Evolutionary conservation across 176 grass and related monocot genomes (phyloP).

Genomic region (Avena atlantica): DNA sequence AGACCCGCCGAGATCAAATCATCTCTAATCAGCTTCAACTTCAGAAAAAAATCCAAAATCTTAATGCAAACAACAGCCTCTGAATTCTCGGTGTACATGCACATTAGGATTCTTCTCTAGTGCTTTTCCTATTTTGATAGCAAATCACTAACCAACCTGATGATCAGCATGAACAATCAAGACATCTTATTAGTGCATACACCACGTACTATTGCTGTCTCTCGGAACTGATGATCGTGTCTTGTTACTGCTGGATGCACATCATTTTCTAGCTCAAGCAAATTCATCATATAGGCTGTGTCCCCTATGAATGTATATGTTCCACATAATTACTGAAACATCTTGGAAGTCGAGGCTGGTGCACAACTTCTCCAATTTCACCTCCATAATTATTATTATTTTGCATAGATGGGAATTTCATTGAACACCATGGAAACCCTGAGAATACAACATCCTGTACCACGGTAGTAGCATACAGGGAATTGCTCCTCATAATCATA

Average conservation of each 20-base stretch:
- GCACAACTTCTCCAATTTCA: background rate
- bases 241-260: background rate
- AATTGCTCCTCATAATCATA: background rate
- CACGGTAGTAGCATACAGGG: background rate
- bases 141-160: background rate
- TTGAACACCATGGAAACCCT: background rate
- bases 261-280: background rate
- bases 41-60: background rate
- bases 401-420: background rate
- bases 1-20: background rate
- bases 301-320: background rate
- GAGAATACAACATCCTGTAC: background rate
- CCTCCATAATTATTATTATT: background rate
- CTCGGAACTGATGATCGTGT: background rate
- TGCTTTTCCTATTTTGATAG: background rate
- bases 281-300: background rate
- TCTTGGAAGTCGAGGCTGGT: background rate
- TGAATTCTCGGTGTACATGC: background rate
- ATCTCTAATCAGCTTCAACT: background rate
- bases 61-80: background rate
- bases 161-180: background rate
- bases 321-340: background rate
- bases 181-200: background rate
- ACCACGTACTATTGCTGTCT: background rate
- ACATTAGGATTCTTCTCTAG: background rate